Evolutionary conservation across 2,329 filamentous ascomycete genomes (phyloP).

Genomic region (Taxawa tesnikishii): DNA sequence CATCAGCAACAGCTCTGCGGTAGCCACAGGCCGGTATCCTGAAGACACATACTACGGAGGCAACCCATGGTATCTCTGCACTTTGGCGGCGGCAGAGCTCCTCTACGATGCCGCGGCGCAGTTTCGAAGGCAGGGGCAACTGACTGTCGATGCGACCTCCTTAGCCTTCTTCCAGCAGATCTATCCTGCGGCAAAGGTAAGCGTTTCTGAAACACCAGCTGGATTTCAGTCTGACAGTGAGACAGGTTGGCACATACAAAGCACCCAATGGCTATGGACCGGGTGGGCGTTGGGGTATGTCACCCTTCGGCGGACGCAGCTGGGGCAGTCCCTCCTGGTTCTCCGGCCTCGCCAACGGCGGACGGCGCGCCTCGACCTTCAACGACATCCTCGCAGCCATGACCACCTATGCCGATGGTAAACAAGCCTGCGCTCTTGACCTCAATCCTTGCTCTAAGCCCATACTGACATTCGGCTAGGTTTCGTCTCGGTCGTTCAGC

Average conservation of each 20-base stretch:
- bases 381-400: conserved; percentile 45
- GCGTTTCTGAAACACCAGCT: conserved; percentile 49
- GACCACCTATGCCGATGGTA: conserved; percentile 48
- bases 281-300: too few relatives aligned
- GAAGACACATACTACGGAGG: conserved; percentile 62
- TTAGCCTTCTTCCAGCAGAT: conserved; percentile 61
- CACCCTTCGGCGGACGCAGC: too few relatives aligned
- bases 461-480: too few relatives aligned
- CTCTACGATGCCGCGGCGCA: conserved; percentile 65
- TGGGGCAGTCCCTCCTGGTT: too few relatives aligned
- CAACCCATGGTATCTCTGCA: conserved; percentile 59
- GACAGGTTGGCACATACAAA: too few relatives aligned
- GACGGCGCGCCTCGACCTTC: conserved; percentile 15
- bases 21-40: conserved; percentile 30
- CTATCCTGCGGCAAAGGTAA: conserved; percentile 42
- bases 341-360: too few relatives aligned
- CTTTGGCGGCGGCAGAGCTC: conserved; percentile 66
- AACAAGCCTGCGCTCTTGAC: too few relatives aligned
- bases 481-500: too few relatives aligned
- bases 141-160: conserved; percentile 53
- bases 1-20: conserved; percentile 44
- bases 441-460: too few relatives aligned
- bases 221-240: too few relatives aligned
- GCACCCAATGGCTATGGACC: too few relatives aligned
- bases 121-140: conserved; percentile 51